A percentile compares a stretch with the other conserved stretches of the same genome.
These are phyloP conservation scores for Ogataea polymorpha DNA, from an alignment of 805 yeast genomes.

Conservation along the genomic window DNA sequence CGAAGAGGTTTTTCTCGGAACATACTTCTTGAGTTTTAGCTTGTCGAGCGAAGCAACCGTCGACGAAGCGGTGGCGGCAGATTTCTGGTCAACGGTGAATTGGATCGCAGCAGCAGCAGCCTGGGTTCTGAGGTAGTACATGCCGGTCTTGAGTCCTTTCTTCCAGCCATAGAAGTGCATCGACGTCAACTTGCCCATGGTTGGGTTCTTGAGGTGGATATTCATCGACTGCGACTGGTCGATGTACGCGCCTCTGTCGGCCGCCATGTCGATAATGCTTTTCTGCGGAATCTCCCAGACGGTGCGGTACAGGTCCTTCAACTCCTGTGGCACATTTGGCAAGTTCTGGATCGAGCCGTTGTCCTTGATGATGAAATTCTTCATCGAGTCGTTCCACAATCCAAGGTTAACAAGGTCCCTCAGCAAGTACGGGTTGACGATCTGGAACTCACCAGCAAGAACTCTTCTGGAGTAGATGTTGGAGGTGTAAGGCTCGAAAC, in stretches of 20 bases:
- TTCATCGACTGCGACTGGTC: constrained; percentile 94
- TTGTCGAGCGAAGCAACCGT: constrained; percentile 28
- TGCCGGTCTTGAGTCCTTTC: constrained; percentile 97
- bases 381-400: constrained; percentile 56
- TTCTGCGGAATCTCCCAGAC: constrained; percentile 64
- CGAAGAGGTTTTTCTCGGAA: constrained; percentile 29
- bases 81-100: constrained; percentile 69
- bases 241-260: constrained; percentile 75
- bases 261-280: constrained; percentile 60
- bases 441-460: constrained; percentile 61
- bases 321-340: constrained; percentile 51
- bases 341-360: constrained; percentile 57
- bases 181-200: constrained; percentile 95
- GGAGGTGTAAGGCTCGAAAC: constrained; percentile 62
- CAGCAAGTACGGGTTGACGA: constrained; percentile 57
- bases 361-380: constrained; percentile 51
- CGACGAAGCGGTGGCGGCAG: constrained; percentile 30
- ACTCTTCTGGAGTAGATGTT: constrained; percentile 63
- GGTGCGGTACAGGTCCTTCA: constrained; percentile 54
- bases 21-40: constrained; percentile 35
- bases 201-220: constrained; percentile 87
- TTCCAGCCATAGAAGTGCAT: constrained; percentile 99
- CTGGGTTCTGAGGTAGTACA: constrained; percentile 97
- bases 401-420: constrained; percentile 58
- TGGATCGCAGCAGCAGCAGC: constrained; percentile 98